These are phyloP conservation scores for Nemania serpens DNA, from an alignment of 2,329 filamentous ascomycete genomes.

Conservation along the genomic window DNA sequence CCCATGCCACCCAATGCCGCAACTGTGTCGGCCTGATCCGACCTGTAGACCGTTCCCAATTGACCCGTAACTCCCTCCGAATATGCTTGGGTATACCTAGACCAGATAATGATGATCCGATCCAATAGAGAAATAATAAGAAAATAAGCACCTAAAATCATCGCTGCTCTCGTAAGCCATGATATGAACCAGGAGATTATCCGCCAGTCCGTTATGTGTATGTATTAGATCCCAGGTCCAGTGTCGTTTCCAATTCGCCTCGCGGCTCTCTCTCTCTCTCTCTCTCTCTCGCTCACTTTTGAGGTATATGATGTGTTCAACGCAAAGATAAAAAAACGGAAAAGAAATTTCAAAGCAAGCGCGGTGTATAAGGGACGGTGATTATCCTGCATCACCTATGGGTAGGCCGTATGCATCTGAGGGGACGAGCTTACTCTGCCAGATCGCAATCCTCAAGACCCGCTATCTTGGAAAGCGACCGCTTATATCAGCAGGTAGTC, in stretches of 20 bases:
- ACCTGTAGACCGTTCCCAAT: conserved; percentile 31
- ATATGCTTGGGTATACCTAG: conserved; percentile 42
- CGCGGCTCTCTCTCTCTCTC: conserved; percentile 40
- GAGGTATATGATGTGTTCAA: conserved; percentile 36
- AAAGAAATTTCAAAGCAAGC: conserved; percentile 30
- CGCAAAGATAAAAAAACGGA: conserved; percentile 32
- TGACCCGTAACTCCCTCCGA: conserved; percentile 22
- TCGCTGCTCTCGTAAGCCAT: conserved; percentile 34
- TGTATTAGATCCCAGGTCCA: conserved; percentile 34
- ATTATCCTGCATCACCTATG: conserved; percentile 46
- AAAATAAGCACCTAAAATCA: conserved; percentile 28
- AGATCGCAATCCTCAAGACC: conserved; percentile 43
- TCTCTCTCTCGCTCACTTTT: conserved; percentile 27
- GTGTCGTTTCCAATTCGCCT: conserved; percentile 43
- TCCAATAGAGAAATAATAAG: conserved; percentile 8
- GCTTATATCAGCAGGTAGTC: conserved; percentile 85
- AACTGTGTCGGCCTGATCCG: conserved; percentile 27
- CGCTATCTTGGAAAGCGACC: conserved; percentile 40
- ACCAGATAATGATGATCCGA: conserved; percentile 30
- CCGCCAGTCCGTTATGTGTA: conserved; percentile 37
- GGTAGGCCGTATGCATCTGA: conserved; percentile 35
- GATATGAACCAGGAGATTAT: conserved; percentile 29
- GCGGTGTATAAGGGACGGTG: conserved; percentile 40
- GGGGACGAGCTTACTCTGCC: conserved; percentile 12
- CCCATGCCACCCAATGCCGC: conserved; percentile 21